Percentiles rank a stretch among this genome's conserved stretches.
These are phyloP conservation scores for Chaetomiaceae sp. DNA, from an alignment of 2,329 filamentous ascomycete genomes.

Conservation along the genomic window DNA sequence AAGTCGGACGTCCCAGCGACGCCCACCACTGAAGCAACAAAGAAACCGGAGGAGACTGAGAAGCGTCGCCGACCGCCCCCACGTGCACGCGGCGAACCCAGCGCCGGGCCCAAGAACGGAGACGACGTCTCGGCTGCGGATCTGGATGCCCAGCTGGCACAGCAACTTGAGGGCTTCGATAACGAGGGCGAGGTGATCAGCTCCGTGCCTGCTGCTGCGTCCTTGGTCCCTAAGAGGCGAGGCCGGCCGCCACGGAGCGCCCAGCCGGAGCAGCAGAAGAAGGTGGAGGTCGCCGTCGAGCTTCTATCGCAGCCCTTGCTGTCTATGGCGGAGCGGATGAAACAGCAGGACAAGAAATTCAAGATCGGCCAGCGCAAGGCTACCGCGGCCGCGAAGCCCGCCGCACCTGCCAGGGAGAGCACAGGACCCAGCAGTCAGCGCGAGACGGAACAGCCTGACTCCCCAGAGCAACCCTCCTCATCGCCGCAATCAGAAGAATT, in stretches of 20 bases:
- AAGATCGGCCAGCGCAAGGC: conserved; percentile 40
- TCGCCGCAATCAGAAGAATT: no score
- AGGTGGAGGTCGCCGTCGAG: conserved; percentile 9
- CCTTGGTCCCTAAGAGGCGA: conserved; percentile 22
- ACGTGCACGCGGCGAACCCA: conserved; percentile 1
- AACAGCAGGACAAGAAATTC: conserved; percentile 46
- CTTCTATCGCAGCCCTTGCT: conserved; percentile 33
- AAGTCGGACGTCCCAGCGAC: conserved; percentile 10
- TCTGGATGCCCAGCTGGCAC: conserved; percentile 32
- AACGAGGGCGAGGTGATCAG: conserved; percentile 23
- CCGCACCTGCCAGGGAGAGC: neutral
- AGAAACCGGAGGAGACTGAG: neutral
- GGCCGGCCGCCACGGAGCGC: conserved; percentile 31
- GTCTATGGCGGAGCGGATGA: conserved; percentile 54
- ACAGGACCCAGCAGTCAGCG: no score
- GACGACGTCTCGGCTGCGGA: conserved; percentile 16
- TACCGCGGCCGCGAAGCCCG: conserved; percentile 1
- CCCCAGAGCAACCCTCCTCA: no score
- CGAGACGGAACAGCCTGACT: no score
- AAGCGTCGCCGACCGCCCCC: conserved; percentile 19
- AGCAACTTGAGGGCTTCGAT: conserved; percentile 26
- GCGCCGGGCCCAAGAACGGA: neutral
- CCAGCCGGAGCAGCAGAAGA: neutral
- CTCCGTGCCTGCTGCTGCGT: neutral
- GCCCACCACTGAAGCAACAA: neutral